Evolutionary conservation across 768 basidiomycete genomes (phyloP).

Genomic region (Tricholoma matsutake): DNA sequence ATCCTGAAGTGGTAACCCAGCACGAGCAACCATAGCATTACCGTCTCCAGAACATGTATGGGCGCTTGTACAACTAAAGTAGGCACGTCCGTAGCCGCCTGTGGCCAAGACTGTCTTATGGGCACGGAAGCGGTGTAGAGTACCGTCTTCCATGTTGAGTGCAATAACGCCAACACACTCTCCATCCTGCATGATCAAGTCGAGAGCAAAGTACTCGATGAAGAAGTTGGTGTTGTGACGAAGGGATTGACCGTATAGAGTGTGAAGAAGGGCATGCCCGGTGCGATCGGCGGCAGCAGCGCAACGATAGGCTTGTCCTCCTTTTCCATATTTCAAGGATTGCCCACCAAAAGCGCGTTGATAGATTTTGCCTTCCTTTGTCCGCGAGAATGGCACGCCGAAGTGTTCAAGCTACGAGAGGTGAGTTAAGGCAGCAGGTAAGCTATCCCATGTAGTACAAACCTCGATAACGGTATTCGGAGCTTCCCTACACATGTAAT

Average conservation of each 20-base stretch:
- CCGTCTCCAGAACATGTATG: conserved; percentile 99
- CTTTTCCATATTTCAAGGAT: conserved; percentile 94
- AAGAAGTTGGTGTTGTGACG: conserved; percentile 99
- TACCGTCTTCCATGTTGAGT: conserved; percentile 99
- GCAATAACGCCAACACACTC: conserved; percentile 99
- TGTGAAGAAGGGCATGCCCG: conserved; percentile 97
- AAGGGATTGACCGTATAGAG: conserved; percentile 97
- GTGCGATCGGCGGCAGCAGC: conserved; percentile 99
- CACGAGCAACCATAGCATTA: conserved; percentile 97
- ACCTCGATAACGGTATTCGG: conserved; percentile 93
- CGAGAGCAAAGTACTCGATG: conserved; percentile 99
- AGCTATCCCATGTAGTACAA: conserved; percentile 8
- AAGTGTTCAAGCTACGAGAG: conserved; percentile 86
- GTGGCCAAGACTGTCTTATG: conserved; percentile 99
- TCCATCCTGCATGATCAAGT: conserved; percentile 97
- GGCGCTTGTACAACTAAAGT: conserved; percentile 98
- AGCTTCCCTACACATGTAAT: conserved; percentile 99
- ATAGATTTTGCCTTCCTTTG: conserved; percentile 98
- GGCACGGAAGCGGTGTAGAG: conserved; percentile 95
- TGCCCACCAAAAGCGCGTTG: conserved; percentile 99
- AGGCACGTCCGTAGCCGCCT: conserved; percentile 96
- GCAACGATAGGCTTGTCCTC: conserved; percentile 98
- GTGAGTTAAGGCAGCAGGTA: not conserved
- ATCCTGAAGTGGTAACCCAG: conserved; percentile 95
- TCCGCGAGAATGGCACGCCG: conserved; percentile 97